Base-by-base conservation (phyloP, 176 grass and related monocot species). In the Eleusine indica region DNA sequence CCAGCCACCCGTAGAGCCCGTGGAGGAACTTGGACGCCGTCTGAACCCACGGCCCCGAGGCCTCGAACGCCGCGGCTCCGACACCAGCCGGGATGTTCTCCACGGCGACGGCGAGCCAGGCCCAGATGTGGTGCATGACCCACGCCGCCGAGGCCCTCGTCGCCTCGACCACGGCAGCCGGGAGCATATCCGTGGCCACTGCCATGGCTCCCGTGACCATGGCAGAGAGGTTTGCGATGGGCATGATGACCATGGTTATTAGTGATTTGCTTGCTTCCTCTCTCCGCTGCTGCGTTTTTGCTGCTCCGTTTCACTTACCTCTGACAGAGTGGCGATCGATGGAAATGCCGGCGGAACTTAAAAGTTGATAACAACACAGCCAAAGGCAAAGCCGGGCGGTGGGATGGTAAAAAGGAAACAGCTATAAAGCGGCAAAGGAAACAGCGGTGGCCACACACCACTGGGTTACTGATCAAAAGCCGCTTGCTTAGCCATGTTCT, bases 181-280 rank as follows among this genome's bases (percentile, higher is more conserved):
- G 74, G 51, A 85, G 83, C 66, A 85, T 28, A 52, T 85, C 74
- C 13, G 40, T 62, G 28, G 66, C 54, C 4, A 85, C 14, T 12
- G 75, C 53, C 19, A 78, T 9, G 2, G 75, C 65, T 52, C 28
- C 74, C 18, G 66, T 49, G 53, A 85, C 53, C 53, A 78, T 0
- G 66, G 65, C 83, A 19, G 74, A 62, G 66, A 85, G 51, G 66
- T 85, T 85, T 28, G 83, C 65, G 4, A 77, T 8, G 74, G 74
- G 51, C 37, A 61, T 21, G 51, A 9, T 21, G 51, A 9, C 74
- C 82, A 84, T 69, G 49, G 22, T 17, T 69, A 6, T 47, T 47
- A 10, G 42, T 44, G 42, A 44, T 7, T 44, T 44, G 42, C 3
- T 44, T 47, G 44, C 44, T 47, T 9, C 5, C 7, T 77, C 5